These are phyloP conservation scores for Luffa aegyptiaca DNA, from an alignment of 306 rosid species.

Conservation along the genomic window DNA sequence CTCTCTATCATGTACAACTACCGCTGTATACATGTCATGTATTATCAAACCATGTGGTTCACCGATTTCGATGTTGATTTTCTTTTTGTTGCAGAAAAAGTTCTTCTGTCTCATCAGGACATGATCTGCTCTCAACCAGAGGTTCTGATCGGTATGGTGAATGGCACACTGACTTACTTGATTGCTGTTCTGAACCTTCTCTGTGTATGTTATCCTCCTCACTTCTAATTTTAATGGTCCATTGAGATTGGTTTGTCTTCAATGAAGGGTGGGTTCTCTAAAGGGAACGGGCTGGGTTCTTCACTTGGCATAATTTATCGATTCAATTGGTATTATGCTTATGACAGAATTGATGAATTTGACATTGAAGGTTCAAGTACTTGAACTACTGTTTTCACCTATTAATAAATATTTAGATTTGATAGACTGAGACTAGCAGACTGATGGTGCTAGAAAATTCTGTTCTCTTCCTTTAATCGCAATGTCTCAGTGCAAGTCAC, in stretches of 20 bases:
- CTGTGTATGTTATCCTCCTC: slow-evolving; percentile 56
- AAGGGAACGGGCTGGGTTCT: neutral
- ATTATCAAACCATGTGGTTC: neutral
- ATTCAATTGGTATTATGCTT: neutral
- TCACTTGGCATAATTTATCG: neutral
- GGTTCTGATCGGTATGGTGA: slow-evolving; percentile 54
- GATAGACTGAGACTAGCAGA: neutral
- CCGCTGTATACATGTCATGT: neutral
- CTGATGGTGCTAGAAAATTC: neutral
- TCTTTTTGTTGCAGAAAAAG: slow-evolving; percentile 28
- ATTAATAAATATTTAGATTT: neutral
- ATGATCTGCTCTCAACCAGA: slow-evolving; percentile 49
- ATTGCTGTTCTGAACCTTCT: slow-evolving; percentile 86
- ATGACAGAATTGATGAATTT: neutral
- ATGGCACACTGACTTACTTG: slow-evolving; percentile 92
- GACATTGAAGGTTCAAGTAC: neutral
- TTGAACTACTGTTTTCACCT: neutral
- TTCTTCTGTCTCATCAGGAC: slow-evolving; percentile 51
- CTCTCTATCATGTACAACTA: slow-evolving; percentile 1
- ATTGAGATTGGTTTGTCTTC: neutral
- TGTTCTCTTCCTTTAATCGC: neutral
- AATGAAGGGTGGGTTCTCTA: neutral
- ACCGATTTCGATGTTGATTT: neutral
- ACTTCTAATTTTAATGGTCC: neutral
- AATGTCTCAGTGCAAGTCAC: neutral